These are phyloP conservation scores for Datisca glomerata DNA, from an alignment of 306 rosid genomes.

Conservation along the genomic window DNA sequence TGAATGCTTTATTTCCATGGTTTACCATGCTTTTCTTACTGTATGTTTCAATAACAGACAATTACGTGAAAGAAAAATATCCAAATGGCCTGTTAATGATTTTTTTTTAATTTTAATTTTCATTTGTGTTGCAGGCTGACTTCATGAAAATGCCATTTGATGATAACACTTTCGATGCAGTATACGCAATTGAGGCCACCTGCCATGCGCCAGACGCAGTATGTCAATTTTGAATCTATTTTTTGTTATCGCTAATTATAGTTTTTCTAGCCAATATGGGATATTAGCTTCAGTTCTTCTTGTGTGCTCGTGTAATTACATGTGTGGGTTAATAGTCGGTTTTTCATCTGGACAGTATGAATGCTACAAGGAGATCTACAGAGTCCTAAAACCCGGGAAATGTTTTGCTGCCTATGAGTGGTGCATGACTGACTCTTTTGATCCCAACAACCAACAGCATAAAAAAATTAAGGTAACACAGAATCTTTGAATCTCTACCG, in stretches of 20 bases:
- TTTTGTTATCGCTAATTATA: neutral
- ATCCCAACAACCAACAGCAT: constrained; percentile 64
- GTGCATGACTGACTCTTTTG: constrained; percentile 90
- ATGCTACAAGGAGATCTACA: constrained; percentile 87
- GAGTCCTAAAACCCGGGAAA: constrained; percentile 91
- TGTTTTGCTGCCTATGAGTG: constrained; percentile 92
- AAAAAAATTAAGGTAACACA: constrained; percentile 63
- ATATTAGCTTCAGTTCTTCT: neutral
- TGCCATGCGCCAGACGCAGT: constrained; percentile 99
- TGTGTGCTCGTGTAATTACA: neutral
- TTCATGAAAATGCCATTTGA: constrained; percentile 91
- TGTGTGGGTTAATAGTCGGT: neutral
- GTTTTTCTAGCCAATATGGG: neutral
- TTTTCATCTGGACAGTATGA: constrained; percentile 42
- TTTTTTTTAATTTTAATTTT: constrained; percentile 3
- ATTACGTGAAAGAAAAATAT: neutral
- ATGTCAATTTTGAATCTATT: constrained; percentile 14
- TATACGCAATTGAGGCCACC: constrained; percentile 98
- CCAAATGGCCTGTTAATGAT: too few relatives aligned
- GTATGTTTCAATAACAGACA: neutral
- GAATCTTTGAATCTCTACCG: neutral
- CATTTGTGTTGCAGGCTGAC: constrained; percentile 62
- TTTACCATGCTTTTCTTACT: neutral
- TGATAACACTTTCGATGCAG: constrained; percentile 77
- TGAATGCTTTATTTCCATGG: constrained; percentile 2